Base-by-base conservation (phyloP, 352 stramenopile species). In the Globisporangium abappressorium region DNA sequence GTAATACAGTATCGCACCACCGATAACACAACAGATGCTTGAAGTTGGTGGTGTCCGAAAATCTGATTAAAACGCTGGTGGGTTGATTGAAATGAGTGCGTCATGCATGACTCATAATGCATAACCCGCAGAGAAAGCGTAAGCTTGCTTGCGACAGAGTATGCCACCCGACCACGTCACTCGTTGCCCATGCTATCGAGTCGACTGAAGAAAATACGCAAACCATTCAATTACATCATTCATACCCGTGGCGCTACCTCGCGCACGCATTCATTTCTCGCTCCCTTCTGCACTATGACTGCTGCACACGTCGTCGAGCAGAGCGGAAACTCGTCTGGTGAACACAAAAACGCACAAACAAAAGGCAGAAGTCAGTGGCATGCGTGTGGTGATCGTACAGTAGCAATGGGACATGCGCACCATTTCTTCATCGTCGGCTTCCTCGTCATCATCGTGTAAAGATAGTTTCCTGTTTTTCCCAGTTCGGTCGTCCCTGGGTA, bases 381-480 rank as follows among this genome's bases (percentile, higher is more conserved):
- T n/a, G 6, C 15, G 41, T 22, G 14, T 38, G 53, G 53, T 36
- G 41, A n/a, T 9, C 41, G 18, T 12, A 24, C 43, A 51, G 7
- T 41, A 28, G 28, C 12, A 60, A 46, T 43, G 28, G 26, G 20
- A 46, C 28, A 68, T 51, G 5, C 28, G 15, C 26, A 71, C 66
- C 66, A 71, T 71, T 34, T 68, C 49, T 41, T 68, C 66, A 18
- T 51, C 43, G 26, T 70, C 65, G 5, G 57, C 41, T 9, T 62
- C 61, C n/a, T 67, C 58, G n/a, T 70, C 24, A 2, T 54, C 20
- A 1, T 38, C 11, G n/a, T 30, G 30, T 22, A 18, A 7, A 20
- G 55, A 47, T 24, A 30, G 8, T 56, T 26, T 62, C 38, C 8
- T 61, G 9, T 26, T 9, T 20, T 18, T n/a, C 3, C 8, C 30